Base-by-base conservation (phyloP, 2,329 filamentous ascomycete species). In the Trichoderma koningii region DNA sequence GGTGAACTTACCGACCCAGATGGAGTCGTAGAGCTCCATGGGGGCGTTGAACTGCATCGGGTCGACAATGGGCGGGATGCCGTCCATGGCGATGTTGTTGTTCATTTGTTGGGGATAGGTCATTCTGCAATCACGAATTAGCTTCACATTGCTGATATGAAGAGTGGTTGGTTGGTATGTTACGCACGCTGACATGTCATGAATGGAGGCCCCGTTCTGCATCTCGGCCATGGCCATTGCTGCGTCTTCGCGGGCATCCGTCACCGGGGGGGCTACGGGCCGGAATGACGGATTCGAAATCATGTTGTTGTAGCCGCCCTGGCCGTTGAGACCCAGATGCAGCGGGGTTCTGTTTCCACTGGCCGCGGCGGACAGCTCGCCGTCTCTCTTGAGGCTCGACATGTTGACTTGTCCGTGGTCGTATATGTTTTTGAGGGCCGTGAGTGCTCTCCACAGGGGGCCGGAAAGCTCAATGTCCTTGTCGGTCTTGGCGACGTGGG, bases 11-110 rank as follows among this genome's bases (percentile, higher is more conserved):
- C 86, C 86, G 81, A 85, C 88, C 77, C 88, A 89, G 52, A 89
- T 89, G 4, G 85, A 87, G 70, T 89, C 86, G 71, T 88, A 89
- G 0, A 89, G 76, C 66, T 89, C 87, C 85, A 89, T 86, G 0
- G 87, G 87, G 44, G 86, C 87, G 80, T 89, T 85, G 69, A 86
- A 84, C 41, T 85, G 78, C 3, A 82, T 79, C 17, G 84, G 83
- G 66, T 88, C 86, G 12, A 85, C 76, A 80, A 85, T 76, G 42
- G 78, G 74, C 55, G 77, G 74, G 56, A 86, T 75, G 52, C 81
- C 81, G 7, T 82, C 74, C 41, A 85, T 72, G 55, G 72, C 74
- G 50, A 76, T 73, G 30, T 67, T 73, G 17, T 71, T 67, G 19
- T 75, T 77, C 66, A 83, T 74, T 48, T 77, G 72, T 45, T 76